Base-by-base conservation (phyloP, 1,284 basidiomycete genomes). In the Rhodotorula sp. region DNA sequence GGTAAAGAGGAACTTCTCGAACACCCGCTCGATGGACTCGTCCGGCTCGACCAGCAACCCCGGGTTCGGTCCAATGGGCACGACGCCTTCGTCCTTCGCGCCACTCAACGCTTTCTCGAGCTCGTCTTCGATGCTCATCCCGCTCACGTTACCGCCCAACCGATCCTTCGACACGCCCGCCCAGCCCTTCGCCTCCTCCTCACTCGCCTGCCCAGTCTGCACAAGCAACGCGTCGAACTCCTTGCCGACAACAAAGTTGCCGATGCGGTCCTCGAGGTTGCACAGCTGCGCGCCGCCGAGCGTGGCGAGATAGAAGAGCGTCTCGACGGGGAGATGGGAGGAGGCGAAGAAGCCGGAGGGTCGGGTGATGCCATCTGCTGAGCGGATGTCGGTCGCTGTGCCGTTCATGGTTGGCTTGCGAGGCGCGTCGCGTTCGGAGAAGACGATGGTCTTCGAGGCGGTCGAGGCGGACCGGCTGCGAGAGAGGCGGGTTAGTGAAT, bases 261-360 rank as follows among this genome's bases (percentile, higher is more conserved):
- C 95, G n/a, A 92, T 84, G 50, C 83, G 83, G 56, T 86, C 79
- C 50, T 87, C 84, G 40, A 97, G 80, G 61, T 85, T 84, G 77
- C 92, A 94, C 0, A 98, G 87, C 46, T 87, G 83, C 0, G 95
- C 95, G 2, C 95, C 95, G 52, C 95, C 94, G 37, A 90, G 82
- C 4, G 94, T 99, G 15, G 95, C 94, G 57, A 98, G 87, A 82
- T 92, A 90, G 72, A 96, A 84, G 57, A 97, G 83, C 2, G 91
- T 88, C 11, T 90, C 82, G 51, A 94, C 83, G 10, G 87, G 83
- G 20, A 97, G 84, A 62, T 88, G 89, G 26, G 84, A 83, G 73
- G 84, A 83, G 5, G 85, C 81, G 77, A 91, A 59, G 78, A 76
- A 47, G 67, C 52, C 18, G 34, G 67, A 71, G 20, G 76, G 68